These are phyloP conservation scores for Candida taoyuanica DNA, from an alignment of 805 yeast genomes.

Conservation along the genomic window DNA sequence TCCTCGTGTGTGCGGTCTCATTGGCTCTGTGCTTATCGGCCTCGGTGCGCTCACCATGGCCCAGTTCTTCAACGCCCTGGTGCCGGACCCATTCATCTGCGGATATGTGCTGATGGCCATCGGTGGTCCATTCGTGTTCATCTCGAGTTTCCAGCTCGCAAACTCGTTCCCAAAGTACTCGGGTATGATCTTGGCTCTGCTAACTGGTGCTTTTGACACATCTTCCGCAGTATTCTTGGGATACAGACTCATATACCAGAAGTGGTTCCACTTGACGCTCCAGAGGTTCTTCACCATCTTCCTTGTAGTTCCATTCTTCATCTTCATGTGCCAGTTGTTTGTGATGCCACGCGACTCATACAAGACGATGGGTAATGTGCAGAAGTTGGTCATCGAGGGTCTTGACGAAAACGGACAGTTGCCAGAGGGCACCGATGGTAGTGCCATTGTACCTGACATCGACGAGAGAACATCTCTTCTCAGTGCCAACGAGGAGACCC, in stretches of 20 bases:
- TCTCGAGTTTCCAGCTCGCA: conserved; percentile 85
- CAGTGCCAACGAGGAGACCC: conserved; percentile 13
- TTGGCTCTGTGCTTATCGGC: conserved; percentile 61
- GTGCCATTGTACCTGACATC: conserved; percentile 43
- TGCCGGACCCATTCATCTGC: conserved; percentile 58
- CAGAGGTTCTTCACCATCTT: conserved; percentile 61
- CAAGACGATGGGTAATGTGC: conserved; percentile 63
- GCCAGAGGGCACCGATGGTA: conserved; percentile 33
- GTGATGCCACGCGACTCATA: conserved; percentile 80
- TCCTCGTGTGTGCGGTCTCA: conserved; percentile 70
- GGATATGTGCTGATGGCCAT: conserved; percentile 79
- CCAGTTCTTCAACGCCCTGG: conserved; percentile 30
- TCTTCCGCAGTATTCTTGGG: conserved; percentile 82
- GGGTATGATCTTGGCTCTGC: conserved; percentile 72
- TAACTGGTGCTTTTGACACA: conserved; percentile 93
- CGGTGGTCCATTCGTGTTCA: conserved; percentile 93
- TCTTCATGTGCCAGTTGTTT: conserved; percentile 63
- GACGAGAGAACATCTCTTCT: conserved; percentile 32
- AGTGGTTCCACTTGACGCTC: conserved; percentile 35
- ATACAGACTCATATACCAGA: conserved; percentile 63
- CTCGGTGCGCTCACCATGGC: conserved; percentile 49
- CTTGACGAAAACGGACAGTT: conserved; percentile 64
- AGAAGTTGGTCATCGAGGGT: conserved; percentile 67
- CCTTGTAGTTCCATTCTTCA: conserved; percentile 73
- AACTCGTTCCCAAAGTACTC: conserved; percentile 80